Evolutionary conservation across 164 flowering plant species (phyloP), one percentile per base, ranked within the genome.

Genomic region (Taxillus chinensis): DNA sequence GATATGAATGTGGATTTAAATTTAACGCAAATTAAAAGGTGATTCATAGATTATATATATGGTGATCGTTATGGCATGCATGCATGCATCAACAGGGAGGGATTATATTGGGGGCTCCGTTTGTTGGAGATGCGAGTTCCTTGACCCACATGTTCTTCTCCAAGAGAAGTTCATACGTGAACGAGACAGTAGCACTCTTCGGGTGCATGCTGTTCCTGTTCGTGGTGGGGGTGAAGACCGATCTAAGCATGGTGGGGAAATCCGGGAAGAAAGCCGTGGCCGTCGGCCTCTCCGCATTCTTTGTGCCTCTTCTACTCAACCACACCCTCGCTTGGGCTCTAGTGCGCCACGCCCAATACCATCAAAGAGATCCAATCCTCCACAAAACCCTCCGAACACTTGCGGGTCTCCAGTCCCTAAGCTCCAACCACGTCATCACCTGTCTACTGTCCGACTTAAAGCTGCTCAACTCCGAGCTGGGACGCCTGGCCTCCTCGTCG

Each of bases 381-480:
- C 71, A 71, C 4, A n/a, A 40, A 1, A 12, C 14, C 2, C 2
- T 62, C n/a, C 48, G 67, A 8, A 13, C 7, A 39, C 2, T 45
- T 0, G 63, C 2, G 3, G 39, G 5, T 9, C n/a, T 62, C 1
- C 61, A 70, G 7, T 58, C 78, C 3, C 2, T 70, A 4, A 63
- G 70, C 17, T 57, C 79, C 1, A 78, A 75, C 56, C 81, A 66
- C 2, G 84, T 75, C 38, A 64, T 75, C 3, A 48, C 64, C 16
- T 38, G 64, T 60, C 57, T 78, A 17, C 63, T 83, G 3, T 4
- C 64, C 4, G 84, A 83, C 39, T 80, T 83, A 10, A 74, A 76
- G n/a, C 58, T 83, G 4, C 60, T 77, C 2, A 83, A 81, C 46
- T 72, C 87, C 0, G 81, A 81, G 17, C 39, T 83, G 5, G 87